These are phyloP conservation scores for Moelleriella libera DNA, from an alignment of 2,329 filamentous ascomycete species.

Conservation along the genomic window DNA sequence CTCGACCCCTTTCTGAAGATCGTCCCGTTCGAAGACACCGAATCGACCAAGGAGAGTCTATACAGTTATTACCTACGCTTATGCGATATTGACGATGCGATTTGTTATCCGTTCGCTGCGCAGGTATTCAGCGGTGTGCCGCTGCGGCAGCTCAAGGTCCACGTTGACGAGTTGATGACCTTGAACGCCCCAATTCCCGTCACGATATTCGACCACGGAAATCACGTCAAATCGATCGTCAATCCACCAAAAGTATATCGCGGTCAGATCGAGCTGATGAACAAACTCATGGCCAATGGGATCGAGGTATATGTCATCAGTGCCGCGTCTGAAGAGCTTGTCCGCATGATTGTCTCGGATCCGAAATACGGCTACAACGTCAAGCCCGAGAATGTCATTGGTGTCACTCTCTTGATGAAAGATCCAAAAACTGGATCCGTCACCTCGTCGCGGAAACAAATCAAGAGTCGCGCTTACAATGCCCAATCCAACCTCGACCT, in stretches of 20 bases:
- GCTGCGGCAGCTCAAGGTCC: slow-evolving; percentile 28
- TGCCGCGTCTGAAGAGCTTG: slow-evolving; percentile 27
- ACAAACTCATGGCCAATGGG: slow-evolving; percentile 25
- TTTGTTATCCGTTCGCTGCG: slow-evolving; percentile 28
- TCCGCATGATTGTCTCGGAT: slow-evolving; percentile 29
- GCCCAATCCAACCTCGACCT: slow-evolving; percentile 22
- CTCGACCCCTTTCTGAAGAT: slow-evolving; percentile 24
- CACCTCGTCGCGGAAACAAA: slow-evolving; percentile 24
- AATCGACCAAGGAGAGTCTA: slow-evolving; percentile 22
- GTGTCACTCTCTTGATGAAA: slow-evolving; percentile 22
- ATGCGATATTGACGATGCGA: slow-evolving; percentile 23
- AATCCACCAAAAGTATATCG: slow-evolving; percentile 21
- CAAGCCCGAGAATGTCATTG: slow-evolving; percentile 26
- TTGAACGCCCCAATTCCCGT: slow-evolving; percentile 20
- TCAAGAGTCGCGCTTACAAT: slow-evolving; percentile 20
- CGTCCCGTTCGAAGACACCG: slow-evolving; percentile 26
- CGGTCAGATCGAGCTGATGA: slow-evolving; percentile 28
- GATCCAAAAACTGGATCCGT: slow-evolving; percentile 14
- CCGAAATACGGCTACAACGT: slow-evolving; percentile 31
- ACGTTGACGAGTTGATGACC: slow-evolving; percentile 31
- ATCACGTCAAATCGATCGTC: slow-evolving; percentile 13
- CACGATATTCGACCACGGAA: slow-evolving; percentile 21
- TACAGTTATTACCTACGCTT: slow-evolving; percentile 30
- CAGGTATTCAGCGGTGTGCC: slow-evolving; percentile 26
- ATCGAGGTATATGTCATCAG: slow-evolving; percentile 28